A percentile compares a stretch with the other conserved stretches of the same genome.
Conservation (phyloP, 306 rosid species). For the Mucuna pruriens region DNA sequence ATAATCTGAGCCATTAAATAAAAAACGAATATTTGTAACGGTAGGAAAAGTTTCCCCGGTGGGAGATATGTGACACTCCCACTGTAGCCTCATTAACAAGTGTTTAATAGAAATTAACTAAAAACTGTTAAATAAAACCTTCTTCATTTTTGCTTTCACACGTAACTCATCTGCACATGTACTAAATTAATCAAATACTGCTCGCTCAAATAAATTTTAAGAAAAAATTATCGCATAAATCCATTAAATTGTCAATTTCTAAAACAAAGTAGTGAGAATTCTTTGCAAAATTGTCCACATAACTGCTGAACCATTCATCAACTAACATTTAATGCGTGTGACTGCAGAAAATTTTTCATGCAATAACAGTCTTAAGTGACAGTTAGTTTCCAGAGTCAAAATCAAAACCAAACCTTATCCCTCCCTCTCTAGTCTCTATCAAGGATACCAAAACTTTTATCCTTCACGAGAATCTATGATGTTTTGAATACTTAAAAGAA, state of each 20-base stretch:
- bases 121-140: neutral
- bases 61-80: too few relatives aligned
- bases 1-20: too few relatives aligned
- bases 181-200: neutral
- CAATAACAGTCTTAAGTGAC: slow-evolving; percentile 30
- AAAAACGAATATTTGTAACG: too few relatives aligned
- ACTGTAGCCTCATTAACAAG: too few relatives aligned
- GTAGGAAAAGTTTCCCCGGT: too few relatives aligned
- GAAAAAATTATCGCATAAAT: neutral
- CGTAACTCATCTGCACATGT: neutral
- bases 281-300: neutral
- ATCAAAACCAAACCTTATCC: slow-evolving; percentile 36
- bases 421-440: slow-evolving; percentile 35
- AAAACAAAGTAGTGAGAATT: neutral
- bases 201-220: neutral
- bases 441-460: slow-evolving; percentile 33
- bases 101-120: neutral
- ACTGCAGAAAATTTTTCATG: slow-evolving; percentile 11
- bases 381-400: slow-evolving; percentile 35
- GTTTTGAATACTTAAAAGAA: slow-evolving; percentile 14
- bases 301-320: slow-evolving; percentile 30
- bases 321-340: slow-evolving; percentile 10
- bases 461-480: slow-evolving; percentile 31
- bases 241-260: neutral
- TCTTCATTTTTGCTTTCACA: neutral